Base-by-base conservation (phyloP, 768 basidiomycete genomes). In the Lenzites betulinus region DNA sequence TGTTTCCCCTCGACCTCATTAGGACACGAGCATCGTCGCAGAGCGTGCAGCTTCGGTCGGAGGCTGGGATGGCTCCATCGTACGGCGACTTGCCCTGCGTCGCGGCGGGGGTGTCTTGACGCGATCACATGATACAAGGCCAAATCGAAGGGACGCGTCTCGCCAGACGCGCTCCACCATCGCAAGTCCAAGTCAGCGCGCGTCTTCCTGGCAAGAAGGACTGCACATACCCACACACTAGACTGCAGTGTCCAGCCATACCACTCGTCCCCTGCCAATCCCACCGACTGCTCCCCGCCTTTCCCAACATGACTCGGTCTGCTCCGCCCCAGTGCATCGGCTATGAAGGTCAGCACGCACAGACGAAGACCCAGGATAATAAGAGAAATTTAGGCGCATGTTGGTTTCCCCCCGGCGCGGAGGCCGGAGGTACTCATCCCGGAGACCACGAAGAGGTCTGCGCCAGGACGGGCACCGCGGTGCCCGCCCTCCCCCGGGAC, bases 361-460 rank as follows among this genome's bases (percentile, higher is more conserved):
- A 8, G 38, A 13, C 35, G 35, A 7, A 16, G 38, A 39, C 6
- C 38, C 7, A 26, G 33, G 49, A 48, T 13, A 8, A 20, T 1
- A 30, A 23, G 35, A 51, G n/a, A 15, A 36, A 23, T 51, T 51
- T 7, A 49, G 49, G 33, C 49, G 49, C 49, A 51, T 51, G 49
- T 38, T 51, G 49, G 49, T 51, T 51, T 51, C 49, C 49, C 49
- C 15, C 35, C 33, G 35, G 49, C 49, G 33, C 33, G n/a, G 7
- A 22, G 13, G 51, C 51, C 23, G 36, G 35, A 23, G 51, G 51
- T 38, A 51, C 51, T 51, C 23, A 41, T 51, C 51, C 51, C 51
- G 51, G 33, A 18, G 35, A 51, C 51, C 51, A 51, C 51, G 51
- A 51, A 51, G 23, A 51, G 51, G 51, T 51, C 51, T 51, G 51